Evolutionary conservation across 805 yeast species (phyloP), one percentile per base, ranked within the genome.

Genomic region (Dipodascus geniculatus): DNA sequence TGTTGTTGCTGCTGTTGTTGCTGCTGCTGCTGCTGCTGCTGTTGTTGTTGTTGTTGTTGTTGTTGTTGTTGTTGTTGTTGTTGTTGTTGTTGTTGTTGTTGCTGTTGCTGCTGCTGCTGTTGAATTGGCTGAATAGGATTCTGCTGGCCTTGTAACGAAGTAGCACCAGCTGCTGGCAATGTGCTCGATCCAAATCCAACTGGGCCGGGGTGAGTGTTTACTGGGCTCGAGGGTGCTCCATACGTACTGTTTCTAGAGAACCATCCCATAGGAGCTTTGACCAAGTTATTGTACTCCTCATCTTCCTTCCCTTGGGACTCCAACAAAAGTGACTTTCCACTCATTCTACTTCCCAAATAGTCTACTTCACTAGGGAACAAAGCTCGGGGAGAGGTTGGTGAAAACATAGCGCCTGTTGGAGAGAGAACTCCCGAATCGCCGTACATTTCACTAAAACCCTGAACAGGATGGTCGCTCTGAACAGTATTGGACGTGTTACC

Each of bases 371-470:
- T 38, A 14, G 62, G 61, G 53, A 59, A 60, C 16, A 60, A 42
- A 22, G 59, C 48, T 22, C 59, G 58, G 2, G 64, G 63, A 17
- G 62, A 57, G 3, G 65, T 62, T 1, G 65, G 63, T 4, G 63
- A 56, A 23, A 61, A 60, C 44, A 58, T 49, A 17, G 52, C 56
- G 31, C 54, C 19, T 20, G 24, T 23, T 14, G 49, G 49, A 6
- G 49, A 23, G 14, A 38, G 14, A 38, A 38, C 44, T 6, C 44
- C 44, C 4, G 28, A 50, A 23, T 31, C 48, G 19, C 53, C 58
- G 23, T 31, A 31, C 23, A 52, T 52, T 35, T 54, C 51, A 3
- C 52, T 54, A 14, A 56, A 38, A 38, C 50, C 48, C 3, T 58
- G 54, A 31, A 57, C 54, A 11, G 57, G 59, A 51, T 53, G 53